Percentiles rank a stretch among this genome's conserved stretches.
phyloP scores from a whole-genome alignment of 208 protist genomes.

The Leishmania arabica region DNA sequence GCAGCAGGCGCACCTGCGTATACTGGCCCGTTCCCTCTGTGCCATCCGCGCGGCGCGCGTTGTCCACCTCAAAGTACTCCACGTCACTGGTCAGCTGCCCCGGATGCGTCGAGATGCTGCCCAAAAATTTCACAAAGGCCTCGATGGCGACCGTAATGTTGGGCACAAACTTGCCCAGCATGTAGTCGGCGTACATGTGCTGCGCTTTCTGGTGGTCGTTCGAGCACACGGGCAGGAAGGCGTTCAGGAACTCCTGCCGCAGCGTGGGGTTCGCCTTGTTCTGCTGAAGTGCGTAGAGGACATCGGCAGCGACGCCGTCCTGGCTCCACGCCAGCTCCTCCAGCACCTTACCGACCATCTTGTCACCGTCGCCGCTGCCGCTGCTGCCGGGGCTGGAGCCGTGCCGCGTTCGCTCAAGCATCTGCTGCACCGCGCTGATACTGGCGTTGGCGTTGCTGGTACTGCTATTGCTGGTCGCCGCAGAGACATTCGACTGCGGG shows the following conservation, averaged over 20 bases:
- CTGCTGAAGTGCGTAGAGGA: conserved; percentile 74
- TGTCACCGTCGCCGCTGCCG: conserved; percentile 19
- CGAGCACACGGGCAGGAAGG: conserved; percentile 74
- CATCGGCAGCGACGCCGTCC: conserved; percentile 80
- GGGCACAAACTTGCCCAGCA: conserved; percentile 80
- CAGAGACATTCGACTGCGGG: conserved; percentile 24
- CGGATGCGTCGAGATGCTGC: conserved; percentile 40
- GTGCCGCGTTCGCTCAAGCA: conserved; percentile 1
- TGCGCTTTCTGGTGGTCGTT: conserved; percentile 53
- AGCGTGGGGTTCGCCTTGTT: conserved; percentile 64
- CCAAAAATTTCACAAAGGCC: conserved; percentile 74
- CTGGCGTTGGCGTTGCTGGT: conserved; percentile 13
- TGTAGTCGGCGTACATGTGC: conserved; percentile 71
- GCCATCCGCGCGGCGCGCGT: conserved; percentile 22
- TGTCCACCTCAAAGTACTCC: conserved; percentile 49
- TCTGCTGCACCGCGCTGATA: conserved; percentile 18
- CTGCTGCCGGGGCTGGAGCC: not conserved
- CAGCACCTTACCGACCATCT: conserved; percentile 76
- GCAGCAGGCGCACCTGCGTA: conserved; percentile 69
- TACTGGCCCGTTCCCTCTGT: conserved; percentile 41
- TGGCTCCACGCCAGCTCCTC: conserved; percentile 67
- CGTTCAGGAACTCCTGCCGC: conserved; percentile 78
- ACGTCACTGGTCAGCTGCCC: conserved; percentile 35
- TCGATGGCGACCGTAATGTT: conserved; percentile 83
- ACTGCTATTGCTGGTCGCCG: conserved; percentile 8